Conservation (phyloP, 768 basidiomycete species). For the Mycena albidolilacea region DNA sequence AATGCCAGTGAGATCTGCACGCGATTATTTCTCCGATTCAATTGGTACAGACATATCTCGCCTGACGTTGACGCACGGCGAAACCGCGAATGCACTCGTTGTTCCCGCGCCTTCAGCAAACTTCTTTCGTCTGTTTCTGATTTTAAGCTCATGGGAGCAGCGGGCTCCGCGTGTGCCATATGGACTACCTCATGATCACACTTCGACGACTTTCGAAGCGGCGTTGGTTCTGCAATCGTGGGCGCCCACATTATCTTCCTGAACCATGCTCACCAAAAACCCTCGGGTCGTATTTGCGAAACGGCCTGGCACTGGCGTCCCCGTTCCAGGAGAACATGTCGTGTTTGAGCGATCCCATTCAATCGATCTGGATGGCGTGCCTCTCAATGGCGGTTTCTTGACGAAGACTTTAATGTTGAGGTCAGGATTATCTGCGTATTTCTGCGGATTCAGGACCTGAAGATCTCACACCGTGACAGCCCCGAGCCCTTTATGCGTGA, state of each 20-base stretch:
- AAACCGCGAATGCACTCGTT: too few species aligned
- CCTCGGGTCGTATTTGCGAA: conserved; percentile 40
- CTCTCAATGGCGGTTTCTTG: conserved; percentile 51
- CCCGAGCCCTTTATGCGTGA: conserved; percentile 45
- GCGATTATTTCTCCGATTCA: neutral
- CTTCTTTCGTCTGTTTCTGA: conserved; percentile 23
- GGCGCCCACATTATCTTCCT: conserved; percentile 14
- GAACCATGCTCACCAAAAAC: conserved; percentile 35
- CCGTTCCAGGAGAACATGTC: conserved; percentile 47
- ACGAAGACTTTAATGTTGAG: conserved; percentile 56
- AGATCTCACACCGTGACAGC: conserved; percentile 23
- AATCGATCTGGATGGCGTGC: conserved; percentile 55
- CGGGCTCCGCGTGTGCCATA: neutral
- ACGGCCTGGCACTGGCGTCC: conserved; percentile 33
- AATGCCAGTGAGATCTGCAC: neutral
- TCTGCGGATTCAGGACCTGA: neutral
- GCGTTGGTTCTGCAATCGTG: neutral
- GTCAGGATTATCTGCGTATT: conserved; percentile 10
- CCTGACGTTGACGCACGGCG: too few species aligned
- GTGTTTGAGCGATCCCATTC: conserved; percentile 45
- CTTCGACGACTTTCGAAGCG: neutral
- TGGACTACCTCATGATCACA: conserved; percentile 7
- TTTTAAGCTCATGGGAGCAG: neutral
- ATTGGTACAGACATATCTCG: neutral
- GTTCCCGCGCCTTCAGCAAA: neutral